These are phyloP conservation scores for Borovskyia barvae DNA, from an alignment of 208 protist genomes.

Conservation along the genomic window DNA sequence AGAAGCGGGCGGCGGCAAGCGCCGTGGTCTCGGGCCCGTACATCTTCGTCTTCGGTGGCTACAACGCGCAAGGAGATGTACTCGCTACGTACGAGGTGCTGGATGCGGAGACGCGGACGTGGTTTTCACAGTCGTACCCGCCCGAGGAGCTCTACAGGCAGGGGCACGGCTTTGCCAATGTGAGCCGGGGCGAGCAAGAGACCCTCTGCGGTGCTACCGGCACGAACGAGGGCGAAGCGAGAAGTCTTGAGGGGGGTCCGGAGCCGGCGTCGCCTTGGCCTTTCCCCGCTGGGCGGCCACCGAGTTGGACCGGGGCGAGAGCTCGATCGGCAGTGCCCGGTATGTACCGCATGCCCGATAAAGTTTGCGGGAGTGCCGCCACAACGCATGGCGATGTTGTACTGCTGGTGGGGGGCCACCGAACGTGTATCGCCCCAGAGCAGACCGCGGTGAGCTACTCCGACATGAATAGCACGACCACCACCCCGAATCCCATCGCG, in stretches of 20 bases:
- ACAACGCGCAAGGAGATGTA: slow-evolving; percentile 29
- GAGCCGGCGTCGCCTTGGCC: not conserved
- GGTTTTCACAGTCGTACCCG: slow-evolving; percentile 16
- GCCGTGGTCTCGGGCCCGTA: slow-evolving; percentile 19
- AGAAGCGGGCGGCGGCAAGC: slow-evolving; percentile 32
- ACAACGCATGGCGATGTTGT: slow-evolving; percentile 28
- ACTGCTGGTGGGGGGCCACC: slow-evolving; percentile 34
- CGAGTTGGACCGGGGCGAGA: not conserved
- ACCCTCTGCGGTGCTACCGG: too few relatives aligned
- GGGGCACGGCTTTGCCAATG: not conserved
- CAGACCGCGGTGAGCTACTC: slow-evolving; percentile 37
- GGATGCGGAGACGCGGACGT: slow-evolving; percentile 25
- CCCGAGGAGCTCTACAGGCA: slow-evolving; percentile 7
- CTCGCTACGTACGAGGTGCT: slow-evolving; percentile 50
- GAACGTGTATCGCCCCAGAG: slow-evolving; percentile 27
- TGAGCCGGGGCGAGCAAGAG: not conserved
- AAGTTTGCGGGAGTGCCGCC: slow-evolving; percentile 29
- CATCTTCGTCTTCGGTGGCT: slow-evolving; percentile 53
- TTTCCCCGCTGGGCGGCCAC: not conserved
- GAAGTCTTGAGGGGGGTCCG: not conserved
- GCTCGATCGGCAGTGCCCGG: slow-evolving; percentile 2
- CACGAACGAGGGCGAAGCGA: not conserved
- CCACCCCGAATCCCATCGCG: slow-evolving; percentile 33
- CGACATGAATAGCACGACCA: slow-evolving; percentile 24
- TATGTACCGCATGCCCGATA: slow-evolving; percentile 33